Evolutionary conservation across 208 protist genomes (phyloP).

Genomic region (Acanthamoeba castellanii): DNA sequence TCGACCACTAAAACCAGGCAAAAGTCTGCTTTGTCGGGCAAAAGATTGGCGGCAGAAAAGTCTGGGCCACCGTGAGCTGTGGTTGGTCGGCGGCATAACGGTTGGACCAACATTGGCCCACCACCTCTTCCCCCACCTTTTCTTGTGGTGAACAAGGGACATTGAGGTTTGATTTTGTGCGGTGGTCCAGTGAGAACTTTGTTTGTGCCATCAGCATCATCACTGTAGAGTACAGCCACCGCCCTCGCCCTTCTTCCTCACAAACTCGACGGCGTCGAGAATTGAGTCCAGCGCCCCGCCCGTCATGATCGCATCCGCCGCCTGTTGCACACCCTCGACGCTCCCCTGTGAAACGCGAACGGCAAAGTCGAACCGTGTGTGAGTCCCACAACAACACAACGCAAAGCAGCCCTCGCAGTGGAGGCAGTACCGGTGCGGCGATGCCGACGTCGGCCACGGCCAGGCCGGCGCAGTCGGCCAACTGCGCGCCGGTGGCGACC

Average conservation of each 20-base stretch:
- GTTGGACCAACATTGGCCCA: background rate
- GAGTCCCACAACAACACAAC: background rate
- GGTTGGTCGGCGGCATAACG: background rate
- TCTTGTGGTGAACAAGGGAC: background rate
- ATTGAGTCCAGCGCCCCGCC: slow-evolving; percentile 57
- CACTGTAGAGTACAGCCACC: slow-evolving; percentile 51
- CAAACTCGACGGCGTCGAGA: slow-evolving; percentile 60
- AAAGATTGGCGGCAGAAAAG: background rate
- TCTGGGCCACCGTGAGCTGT: background rate
- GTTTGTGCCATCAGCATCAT: too few relatives aligned
- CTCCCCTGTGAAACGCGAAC: background rate
- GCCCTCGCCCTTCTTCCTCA: slow-evolving; percentile 52
- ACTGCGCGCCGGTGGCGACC: slow-evolving; percentile 5
- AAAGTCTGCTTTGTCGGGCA: background rate
- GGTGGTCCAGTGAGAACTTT: too few relatives aligned
- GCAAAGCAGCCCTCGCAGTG: too few relatives aligned
- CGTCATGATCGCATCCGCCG: slow-evolving; percentile 29
- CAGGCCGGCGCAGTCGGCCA: slow-evolving; percentile 43
- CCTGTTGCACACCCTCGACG: slow-evolving; percentile 59
- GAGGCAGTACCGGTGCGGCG: slow-evolving; percentile 3
- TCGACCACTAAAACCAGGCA: background rate
- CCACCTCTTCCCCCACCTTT: background rate
- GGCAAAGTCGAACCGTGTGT: background rate
- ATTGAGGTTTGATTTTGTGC: too few relatives aligned
- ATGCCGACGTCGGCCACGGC: slow-evolving; percentile 38